Base-by-base conservation (phyloP, 805 yeast species). In the Huiozyma naganishii region DNA sequence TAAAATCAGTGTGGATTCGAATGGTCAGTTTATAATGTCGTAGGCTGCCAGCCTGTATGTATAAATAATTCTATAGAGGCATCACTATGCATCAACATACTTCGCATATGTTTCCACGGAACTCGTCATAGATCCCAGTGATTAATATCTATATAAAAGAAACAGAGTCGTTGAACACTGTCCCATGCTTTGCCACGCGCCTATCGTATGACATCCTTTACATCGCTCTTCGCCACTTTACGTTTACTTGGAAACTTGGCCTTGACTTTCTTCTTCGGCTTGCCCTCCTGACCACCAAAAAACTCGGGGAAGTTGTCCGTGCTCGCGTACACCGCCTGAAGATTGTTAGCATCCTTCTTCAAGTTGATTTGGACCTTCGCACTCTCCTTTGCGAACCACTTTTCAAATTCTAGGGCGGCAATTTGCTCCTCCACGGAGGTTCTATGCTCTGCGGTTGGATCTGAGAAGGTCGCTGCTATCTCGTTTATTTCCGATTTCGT, bases 311-410 rank as follows among this genome's bases (percentile, higher is more conserved):
- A 43, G 17, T 40, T 39, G 29, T 48, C 43, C 8, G 54, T 45
- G n/a, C 54, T 51, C 13, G 45, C 38, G 38, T 52, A 55, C 23
- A 54, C 39, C 2, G 45, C 47, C 23, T 49, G 39, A 4, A 55
- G 13, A 17, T 43, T 36, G 27, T 34, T 49, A 12, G 42, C 46
- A 41, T 42, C 43, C 8, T 40, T 41, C 35, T 49, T 48, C 44
- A 65, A 50, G 44, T 66, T 66, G 27, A 54, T 55, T 56, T 82
- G 90, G 6, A 81, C 82, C 41, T 73, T 68, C n/a, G 69, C 68
- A 43, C 86, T 72, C 55, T 88, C 95, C 50, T 76, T 78, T 33
- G 76, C 82, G 89, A 95, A 88, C 96, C 96, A 88, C 47, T 67
- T 72, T 29, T 80, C 88, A 66, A 88, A 88, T 55, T 80, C 87